A percentile compares a stretch with the other conserved stretches of the same genome.
phyloP scores from a whole-genome alignment of 169 alveolate genomes.

The Eimeria mitis region DNA sequence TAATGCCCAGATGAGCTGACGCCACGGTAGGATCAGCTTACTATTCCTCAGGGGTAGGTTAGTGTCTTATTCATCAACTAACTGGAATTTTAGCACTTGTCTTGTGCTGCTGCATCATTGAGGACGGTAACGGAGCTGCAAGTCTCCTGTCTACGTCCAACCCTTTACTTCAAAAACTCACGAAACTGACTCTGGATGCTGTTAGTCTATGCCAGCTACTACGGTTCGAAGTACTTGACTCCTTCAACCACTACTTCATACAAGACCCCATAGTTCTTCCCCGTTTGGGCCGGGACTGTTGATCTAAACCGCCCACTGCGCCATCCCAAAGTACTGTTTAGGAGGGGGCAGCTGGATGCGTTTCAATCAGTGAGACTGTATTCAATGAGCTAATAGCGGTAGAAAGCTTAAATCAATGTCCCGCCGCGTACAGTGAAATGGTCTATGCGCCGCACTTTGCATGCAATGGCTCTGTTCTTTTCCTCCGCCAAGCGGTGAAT shows the following conservation, averaged over 20 bases:
- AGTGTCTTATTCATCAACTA: neutral
- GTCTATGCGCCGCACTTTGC: constrained; percentile 20
- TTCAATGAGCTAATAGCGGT: neutral
- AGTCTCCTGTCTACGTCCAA: neutral
- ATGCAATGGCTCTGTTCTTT: neutral
- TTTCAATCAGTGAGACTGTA: neutral
- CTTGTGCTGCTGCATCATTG: neutral
- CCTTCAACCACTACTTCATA: neutral
- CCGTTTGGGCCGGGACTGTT: neutral
- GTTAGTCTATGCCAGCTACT: neutral
- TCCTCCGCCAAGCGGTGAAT: neutral
- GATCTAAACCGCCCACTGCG: neutral
- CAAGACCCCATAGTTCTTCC: neutral
- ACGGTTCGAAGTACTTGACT: neutral
- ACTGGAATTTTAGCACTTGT: neutral
- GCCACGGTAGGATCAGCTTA: neutral
- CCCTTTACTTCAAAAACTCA: neutral
- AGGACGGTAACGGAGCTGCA: neutral
- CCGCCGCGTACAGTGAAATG: neutral
- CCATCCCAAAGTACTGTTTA: neutral
- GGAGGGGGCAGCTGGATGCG: neutral
- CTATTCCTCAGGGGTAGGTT: neutral
- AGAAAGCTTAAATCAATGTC: neutral
- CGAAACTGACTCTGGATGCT: neutral
- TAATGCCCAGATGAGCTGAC: neutral